These are phyloP conservation scores for Paramecium primaurelia DNA, from an alignment of 73 alveolate genomes.

Conservation along the genomic window DNA sequence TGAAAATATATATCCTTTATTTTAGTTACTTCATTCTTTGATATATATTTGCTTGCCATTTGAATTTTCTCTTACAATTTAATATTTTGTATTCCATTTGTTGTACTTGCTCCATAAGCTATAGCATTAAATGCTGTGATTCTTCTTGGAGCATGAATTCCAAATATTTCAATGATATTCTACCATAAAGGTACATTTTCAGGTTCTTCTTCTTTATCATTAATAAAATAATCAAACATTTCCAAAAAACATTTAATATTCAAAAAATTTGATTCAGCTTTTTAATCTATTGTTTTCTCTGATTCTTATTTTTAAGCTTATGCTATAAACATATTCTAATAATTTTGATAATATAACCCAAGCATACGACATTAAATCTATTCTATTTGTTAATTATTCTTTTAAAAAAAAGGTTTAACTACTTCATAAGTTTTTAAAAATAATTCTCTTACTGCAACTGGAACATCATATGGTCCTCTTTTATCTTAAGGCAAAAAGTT, in stretches of 20 bases:
- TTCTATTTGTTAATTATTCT: not conserved
- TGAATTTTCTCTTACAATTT: not conserved
- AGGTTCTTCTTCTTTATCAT: not conserved
- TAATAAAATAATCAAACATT: not conserved
- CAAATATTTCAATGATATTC: not conserved
- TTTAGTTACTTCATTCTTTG: not conserved
- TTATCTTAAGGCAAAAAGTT: not conserved
- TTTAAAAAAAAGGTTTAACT: not conserved
- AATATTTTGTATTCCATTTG: not conserved
- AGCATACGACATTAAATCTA: not conserved
- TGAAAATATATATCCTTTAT: not conserved
- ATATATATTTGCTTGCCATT: not conserved
- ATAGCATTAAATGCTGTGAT: not conserved
- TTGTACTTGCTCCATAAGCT: not conserved
- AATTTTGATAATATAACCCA: not conserved
- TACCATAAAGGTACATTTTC: not conserved
- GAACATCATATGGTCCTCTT: not conserved
- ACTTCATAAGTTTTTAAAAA: constrained; percentile 15
- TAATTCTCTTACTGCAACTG: not conserved
- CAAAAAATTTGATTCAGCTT: constrained; percentile 1
- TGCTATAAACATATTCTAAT: not conserved
- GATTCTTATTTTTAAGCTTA: not conserved
- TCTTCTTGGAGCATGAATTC: not conserved
- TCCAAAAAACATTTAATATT: constrained; percentile 2
- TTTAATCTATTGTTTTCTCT: not conserved